Percentiles rank a stretch among this genome's conserved stretches.
Conservation (phyloP, 495 filamentous ascomycete genomes). For the Podospora fimiseda region DNA sequence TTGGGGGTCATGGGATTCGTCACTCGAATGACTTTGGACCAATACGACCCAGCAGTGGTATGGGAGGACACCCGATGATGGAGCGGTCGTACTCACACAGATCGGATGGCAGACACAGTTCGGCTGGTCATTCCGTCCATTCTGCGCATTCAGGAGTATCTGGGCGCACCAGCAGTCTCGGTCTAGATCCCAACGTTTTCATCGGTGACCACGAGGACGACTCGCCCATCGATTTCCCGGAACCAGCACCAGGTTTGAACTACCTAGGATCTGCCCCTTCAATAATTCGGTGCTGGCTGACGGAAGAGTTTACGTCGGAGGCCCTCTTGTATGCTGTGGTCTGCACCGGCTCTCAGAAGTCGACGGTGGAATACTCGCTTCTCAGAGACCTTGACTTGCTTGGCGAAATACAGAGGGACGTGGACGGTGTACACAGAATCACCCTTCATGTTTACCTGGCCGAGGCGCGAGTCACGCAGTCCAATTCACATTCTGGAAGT, state of each 20-base stretch:
- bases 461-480: slow-evolving; percentile 75
- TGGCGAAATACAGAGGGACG: slow-evolving; percentile 56
- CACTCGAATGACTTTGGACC: slow-evolving; percentile 75
- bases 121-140: slow-evolving; percentile 74
- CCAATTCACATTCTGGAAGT: slow-evolving; percentile 65
- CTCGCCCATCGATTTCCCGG: slow-evolving; percentile 58
- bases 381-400: slow-evolving; percentile 64
- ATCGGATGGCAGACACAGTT: slow-evolving; percentile 93
- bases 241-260: slow-evolving; percentile 76
- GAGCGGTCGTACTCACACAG: slow-evolving; percentile 90
- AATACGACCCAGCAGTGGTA: slow-evolving; percentile 67
- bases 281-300: slow-evolving; percentile 94
- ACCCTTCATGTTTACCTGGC: slow-evolving; percentile 80
- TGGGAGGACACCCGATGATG: slow-evolving; percentile 72
- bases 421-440: slow-evolving; percentile 58
- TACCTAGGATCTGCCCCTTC: slow-evolving; percentile 80
- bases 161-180: slow-evolving; percentile 76
- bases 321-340: slow-evolving; percentile 84
- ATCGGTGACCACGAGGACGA: slow-evolving; percentile 55
- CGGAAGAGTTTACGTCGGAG: slow-evolving; percentile 75
- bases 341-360: slow-evolving; percentile 86
- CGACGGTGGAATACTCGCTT: slow-evolving; percentile 65
- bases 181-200: slow-evolving; percentile 65
- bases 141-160: slow-evolving; percentile 58
- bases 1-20: slow-evolving; percentile 72